Base-by-base conservation (phyloP, 805 yeast species). In the Yarrowia yakushimensis region DNA sequence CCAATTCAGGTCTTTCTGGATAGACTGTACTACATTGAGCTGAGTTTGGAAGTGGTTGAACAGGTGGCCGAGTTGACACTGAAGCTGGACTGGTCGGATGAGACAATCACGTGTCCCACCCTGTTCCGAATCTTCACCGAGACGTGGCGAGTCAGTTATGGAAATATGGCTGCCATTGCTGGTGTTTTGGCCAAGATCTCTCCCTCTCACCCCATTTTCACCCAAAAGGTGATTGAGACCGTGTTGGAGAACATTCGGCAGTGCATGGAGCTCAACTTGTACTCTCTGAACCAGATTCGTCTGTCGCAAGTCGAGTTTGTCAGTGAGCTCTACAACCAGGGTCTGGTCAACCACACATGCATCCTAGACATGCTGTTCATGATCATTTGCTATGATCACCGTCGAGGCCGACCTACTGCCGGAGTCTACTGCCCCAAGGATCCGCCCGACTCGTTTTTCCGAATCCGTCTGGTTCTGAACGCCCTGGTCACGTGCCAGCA, bases 211-310 rank as follows among this genome's bases (percentile, higher is more conserved):
- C 74, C 77, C 17, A 69, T 74, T 15, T 75, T 87, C 62, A 73
- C 76, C 12, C 72, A 80, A 2, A 69, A 69, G 23, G 80, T 84
- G 1, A 73, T 89, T 55, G 97, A 92, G 71, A 76, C 81, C 15
- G 61, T 86, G 1, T 66, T 87, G 15, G 97, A 91, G 69, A 77
- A 78, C n/a, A 78, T 88, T 15, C 77, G 79, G 10, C 68, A 84
- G 25, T 94, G 90, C 0, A 73, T 90, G 64, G 96, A 90, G 68
- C 66, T 77, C 5, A 83, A 85, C 65, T 83, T 83, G 66, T 86
- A 81, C 68, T 77, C 83, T 62, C 71, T 74, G 57, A 86, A 86
- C 67, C 79, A 91, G 69, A 74, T 74, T 13, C 76, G 96, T 63
- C 71, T 88, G 64, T 79, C 94, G 0, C 82, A 85, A 60, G 79